phyloP scores from a whole-genome alignment of 2,329 filamentous ascomycete species.

The Raffaelea albimanens region DNA sequence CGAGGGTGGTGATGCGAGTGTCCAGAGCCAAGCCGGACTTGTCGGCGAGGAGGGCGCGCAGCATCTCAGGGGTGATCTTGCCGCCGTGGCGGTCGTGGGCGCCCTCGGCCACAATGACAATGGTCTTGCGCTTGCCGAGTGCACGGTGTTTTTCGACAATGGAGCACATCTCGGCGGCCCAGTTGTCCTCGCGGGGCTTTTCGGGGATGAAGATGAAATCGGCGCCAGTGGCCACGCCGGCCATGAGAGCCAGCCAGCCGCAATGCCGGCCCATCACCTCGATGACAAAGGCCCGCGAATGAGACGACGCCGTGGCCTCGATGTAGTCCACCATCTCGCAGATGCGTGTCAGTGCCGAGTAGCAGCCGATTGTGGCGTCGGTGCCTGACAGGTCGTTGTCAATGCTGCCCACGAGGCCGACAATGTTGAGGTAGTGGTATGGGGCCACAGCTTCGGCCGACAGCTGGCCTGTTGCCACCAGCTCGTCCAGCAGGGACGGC shows the following conservation, averaged over 20 bases:
- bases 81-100: constrained; percentile 76
- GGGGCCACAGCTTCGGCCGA: constrained; percentile 61
- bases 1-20: constrained; percentile 87
- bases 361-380: constrained; percentile 94
- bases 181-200: constrained; percentile 77
- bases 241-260: constrained; percentile 94
- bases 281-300: constrained; percentile 93
- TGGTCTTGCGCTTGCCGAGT: constrained; percentile 91
- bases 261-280: constrained; percentile 99
- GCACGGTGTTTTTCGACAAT: constrained; percentile 62
- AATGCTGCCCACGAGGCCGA: constrained; percentile 91
- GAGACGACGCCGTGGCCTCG: constrained; percentile 87
- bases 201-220: constrained; percentile 98
- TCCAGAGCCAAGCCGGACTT: constrained; percentile 68
- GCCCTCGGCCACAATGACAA: constrained; percentile 95
- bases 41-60: constrained; percentile 81
- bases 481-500: constrained; percentile 77
- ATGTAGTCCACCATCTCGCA: constrained; percentile 96
- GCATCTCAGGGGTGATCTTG: constrained; percentile 70
- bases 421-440: constrained; percentile 86
- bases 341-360: constrained; percentile 85
- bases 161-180: constrained; percentile 78
- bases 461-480: constrained; percentile 66
- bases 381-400: constrained; percentile 98
- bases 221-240: constrained; percentile 86